These are phyloP conservation scores for Gossypium mustelinum DNA, from an alignment of 345 rosid genomes.

Conservation along the genomic window DNA sequence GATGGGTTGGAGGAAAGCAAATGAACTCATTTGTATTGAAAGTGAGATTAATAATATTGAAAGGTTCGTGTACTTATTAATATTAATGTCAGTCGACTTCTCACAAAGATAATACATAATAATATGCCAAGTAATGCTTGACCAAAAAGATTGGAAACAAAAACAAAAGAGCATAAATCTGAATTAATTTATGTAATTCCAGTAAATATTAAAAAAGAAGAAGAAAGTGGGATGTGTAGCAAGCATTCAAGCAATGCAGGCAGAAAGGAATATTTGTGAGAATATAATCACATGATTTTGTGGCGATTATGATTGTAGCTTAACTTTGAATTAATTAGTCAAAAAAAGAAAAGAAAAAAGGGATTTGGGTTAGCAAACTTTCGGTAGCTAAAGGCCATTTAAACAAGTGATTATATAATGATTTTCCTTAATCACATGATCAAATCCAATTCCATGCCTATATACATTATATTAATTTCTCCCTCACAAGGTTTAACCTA, in stretches of 20 bases:
- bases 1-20: not conserved
- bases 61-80: not conserved
- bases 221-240: not conserved
- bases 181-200: no score
- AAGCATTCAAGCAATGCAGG: not conserved
- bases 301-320: not conserved
- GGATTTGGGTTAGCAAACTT: not conserved
- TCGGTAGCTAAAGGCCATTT: not conserved
- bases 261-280: not conserved
- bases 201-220: no score
- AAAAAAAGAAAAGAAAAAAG: not conserved
- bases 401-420: not conserved
- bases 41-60: not conserved
- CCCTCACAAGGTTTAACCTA: no score
- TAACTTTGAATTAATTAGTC: not conserved
- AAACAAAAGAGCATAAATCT: not conserved
- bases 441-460: not conserved
- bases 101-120: not conserved
- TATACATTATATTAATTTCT: no score
- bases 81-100: not conserved
- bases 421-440: not conserved
- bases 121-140: not conserved
- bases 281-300: not conserved
- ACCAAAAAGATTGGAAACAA: not conserved
- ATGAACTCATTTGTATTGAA: not conserved